Conservation (phyloP, 2,329 filamentous ascomycete genomes). For the Plectosphaerella plurivora region DNA sequence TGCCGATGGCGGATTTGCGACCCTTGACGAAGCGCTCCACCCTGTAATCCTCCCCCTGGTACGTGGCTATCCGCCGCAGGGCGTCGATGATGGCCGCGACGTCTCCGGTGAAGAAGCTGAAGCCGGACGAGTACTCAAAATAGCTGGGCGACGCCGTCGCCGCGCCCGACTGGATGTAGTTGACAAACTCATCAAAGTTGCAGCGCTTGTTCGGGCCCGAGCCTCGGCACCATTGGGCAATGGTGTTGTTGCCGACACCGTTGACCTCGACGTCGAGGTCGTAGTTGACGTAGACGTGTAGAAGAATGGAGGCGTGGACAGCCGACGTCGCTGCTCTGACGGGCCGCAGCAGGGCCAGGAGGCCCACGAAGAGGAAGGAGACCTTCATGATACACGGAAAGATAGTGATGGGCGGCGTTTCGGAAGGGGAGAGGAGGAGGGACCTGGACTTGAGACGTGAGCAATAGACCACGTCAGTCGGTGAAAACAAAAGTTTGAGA, state of each 20-base stretch:
- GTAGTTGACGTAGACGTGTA: neutral
- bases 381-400: neutral
- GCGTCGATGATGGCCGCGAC: neutral
- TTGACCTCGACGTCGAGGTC: neutral
- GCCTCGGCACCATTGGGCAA: neutral
- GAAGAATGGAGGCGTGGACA: neutral
- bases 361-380: neutral
- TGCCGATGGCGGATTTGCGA: neutral
- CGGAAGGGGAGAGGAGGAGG: neutral
- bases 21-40: neutral
- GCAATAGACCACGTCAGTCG: neutral
- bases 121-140: neutral
- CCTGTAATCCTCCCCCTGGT: neutral
- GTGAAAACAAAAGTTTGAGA: neutral
- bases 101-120: neutral
- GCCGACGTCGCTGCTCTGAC: neutral
- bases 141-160: neutral
- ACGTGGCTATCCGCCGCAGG: neutral
- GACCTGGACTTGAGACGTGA: neutral
- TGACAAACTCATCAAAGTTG: slow-evolving; percentile 1
- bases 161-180: neutral
- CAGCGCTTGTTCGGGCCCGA: neutral
- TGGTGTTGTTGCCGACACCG: neutral
- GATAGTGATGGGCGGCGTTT: neutral
- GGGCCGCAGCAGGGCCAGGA: neutral